phyloP scores from a whole-genome alignment of 1,284 basidiomycete genomes.

The Boletus sp. region DNA sequence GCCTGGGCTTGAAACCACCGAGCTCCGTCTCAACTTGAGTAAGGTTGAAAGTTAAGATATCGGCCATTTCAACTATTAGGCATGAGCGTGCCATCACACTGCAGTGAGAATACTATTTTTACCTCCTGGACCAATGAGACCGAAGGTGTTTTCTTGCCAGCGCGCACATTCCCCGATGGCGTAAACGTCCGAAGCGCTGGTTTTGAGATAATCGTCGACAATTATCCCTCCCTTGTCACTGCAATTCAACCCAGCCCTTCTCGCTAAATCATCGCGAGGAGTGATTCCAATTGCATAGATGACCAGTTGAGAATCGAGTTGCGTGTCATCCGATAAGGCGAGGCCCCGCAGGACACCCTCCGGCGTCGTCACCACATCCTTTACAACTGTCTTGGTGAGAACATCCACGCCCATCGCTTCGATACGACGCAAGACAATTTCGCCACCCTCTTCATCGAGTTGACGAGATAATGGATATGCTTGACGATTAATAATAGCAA shows the following conservation, averaged over 20 bases:
- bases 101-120: neutral
- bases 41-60: conserved; percentile 72
- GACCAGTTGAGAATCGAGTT: conserved; percentile 47
- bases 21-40: conserved; percentile 46
- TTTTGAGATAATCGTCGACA: conserved; percentile 56
- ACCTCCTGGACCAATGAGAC: conserved; percentile 66
- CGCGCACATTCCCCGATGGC: conserved; percentile 76
- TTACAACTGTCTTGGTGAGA: conserved; percentile 49
- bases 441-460: conserved; percentile 65
- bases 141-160: conserved; percentile 66
- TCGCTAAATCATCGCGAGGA: conserved; percentile 67
- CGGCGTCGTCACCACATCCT: conserved; percentile 37
- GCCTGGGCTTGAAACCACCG: conserved; percentile 45
- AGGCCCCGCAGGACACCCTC: conserved; percentile 47
- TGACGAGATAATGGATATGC: conserved; percentile 66
- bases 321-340: conserved; percentile 43
- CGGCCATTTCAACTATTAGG: conserved; percentile 64
- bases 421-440: conserved; percentile 66
- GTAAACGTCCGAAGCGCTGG: conserved; percentile 57
- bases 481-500: conserved; percentile 59
- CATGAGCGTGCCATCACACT: neutral
- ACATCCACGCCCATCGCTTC: conserved; percentile 64
- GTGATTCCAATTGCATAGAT: conserved; percentile 68
- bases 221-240: conserved; percentile 53
- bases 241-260: conserved; percentile 46